Conservation (phyloP, 768 basidiomycete genomes). For the Calvatia gigantea region DNA sequence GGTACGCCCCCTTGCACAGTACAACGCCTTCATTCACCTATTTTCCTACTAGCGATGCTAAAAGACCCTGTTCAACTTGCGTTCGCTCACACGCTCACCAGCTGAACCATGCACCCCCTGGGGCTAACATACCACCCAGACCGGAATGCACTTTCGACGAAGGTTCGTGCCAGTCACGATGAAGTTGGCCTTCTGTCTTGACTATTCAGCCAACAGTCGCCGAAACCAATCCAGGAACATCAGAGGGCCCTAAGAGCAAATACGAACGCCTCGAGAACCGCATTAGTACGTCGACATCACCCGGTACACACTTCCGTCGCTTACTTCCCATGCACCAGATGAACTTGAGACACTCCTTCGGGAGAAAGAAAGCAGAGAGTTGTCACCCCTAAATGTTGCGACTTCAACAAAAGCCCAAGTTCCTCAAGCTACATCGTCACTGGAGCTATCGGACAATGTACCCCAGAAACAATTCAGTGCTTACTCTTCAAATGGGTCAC, state of each 20-base stretch:
- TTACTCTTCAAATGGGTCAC: slow-evolving; percentile 5
- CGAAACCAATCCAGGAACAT: slow-evolving; percentile 29
- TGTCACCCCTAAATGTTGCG: not conserved
- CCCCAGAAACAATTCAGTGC: slow-evolving; percentile 2
- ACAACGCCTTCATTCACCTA: slow-evolving; percentile 1
- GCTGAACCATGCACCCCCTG: slow-evolving; percentile 56
- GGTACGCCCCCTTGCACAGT: slow-evolving; percentile 31
- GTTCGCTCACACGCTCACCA: slow-evolving; percentile 73
- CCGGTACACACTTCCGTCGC: too few species aligned
- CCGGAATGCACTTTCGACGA: slow-evolving; percentile 82
- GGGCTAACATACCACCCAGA: slow-evolving; percentile 45
- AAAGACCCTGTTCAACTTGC: slow-evolving; percentile 75
- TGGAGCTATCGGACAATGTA: not conserved
- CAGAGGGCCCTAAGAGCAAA: slow-evolving; percentile 55
- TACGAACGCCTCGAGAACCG: slow-evolving; percentile 65
- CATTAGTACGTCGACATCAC: slow-evolving; percentile 64
- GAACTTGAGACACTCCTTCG: slow-evolving; percentile 66
- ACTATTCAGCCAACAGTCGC: slow-evolving; percentile 29
- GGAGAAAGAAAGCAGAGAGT: slow-evolving; percentile 42
- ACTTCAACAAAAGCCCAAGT: not conserved
- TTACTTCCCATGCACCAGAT: slow-evolving; percentile 31
- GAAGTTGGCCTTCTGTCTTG: not conserved
- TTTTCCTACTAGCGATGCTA: slow-evolving; percentile 53
- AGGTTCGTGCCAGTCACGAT: slow-evolving; percentile 16
- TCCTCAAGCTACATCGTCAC: not conserved